Base-by-base conservation (phyloP, 768 basidiomycete genomes). In the Lyophyllum atratum region DNA sequence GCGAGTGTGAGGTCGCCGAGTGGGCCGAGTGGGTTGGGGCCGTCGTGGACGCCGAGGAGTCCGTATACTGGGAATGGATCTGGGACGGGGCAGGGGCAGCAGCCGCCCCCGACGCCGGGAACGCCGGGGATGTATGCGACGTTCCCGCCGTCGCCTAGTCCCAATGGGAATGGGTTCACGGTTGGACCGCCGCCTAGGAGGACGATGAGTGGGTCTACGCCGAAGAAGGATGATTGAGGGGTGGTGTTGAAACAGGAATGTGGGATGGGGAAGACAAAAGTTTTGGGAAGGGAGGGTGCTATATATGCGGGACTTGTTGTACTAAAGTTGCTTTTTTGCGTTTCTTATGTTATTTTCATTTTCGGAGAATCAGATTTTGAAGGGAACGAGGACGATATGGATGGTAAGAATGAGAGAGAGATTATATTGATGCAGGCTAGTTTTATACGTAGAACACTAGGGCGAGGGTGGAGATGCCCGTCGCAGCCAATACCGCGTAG, bases 401-500 rank as follows among this genome's bases (percentile, higher is more conserved):
- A n/a, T n/a, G n/a, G n/a, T n/a, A n/a, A n/a, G n/a, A n/a, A n/a
- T n/a, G n/a, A n/a, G n/a, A n/a, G n/a, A n/a, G n/a, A n/a, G n/a
- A n/a, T n/a, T n/a, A n/a, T n/a, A n/a, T n/a, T n/a, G n/a, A n/a
- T n/a, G 7, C 34, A 37, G 34, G 34, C 7, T 15, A 31, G 34
- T 40, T 57, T 63, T 72, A 83, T 71, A 77, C 68, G 17, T 59
- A 62, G 58, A 86, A 72, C n/a, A 84, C 79, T 59, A 95, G 81
- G 33, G 79, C 89, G 49, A 85, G 79, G 22, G 92, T 93, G 40
- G 89, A 82, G 40, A 92, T 68, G 47, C 85, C 90, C 15, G 91
- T 88, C 17, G 86, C 87, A 33, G 84, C 94, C 8, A 97, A 68
- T 29, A 96, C 94, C 42, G 84, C 83, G 72, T 97, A 98, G 2